Evolutionary conservation across 371 early-diverging fungal genomes (phyloP), one percentile per base, ranked within the genome.

Genomic region (Mortierella sp.): DNA sequence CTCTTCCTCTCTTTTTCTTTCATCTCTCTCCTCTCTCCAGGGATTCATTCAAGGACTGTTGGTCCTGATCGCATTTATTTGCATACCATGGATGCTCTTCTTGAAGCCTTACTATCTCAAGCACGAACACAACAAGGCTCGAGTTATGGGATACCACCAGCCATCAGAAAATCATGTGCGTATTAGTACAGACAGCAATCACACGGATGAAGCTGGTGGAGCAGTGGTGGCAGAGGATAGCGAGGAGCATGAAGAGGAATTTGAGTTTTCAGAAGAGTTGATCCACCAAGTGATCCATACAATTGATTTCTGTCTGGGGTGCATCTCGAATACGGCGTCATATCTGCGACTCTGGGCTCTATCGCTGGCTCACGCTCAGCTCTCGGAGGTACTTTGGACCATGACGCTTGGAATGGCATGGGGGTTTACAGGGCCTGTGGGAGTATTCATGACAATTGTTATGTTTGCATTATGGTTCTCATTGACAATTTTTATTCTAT

Each of bases 341-440:
- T 99, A 99, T 82, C 91, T 99, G 51, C 96, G 99, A 84, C 90
- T 99, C 55, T 99, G 99, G 99, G 99, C 99, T 42, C 89, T 99
- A 70, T 96, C 97, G 51, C 91, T 99, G 64, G 99, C 99, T 1
- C 99, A 99, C 82, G 97, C 99, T 29, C 99, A 99, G 87, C 87
- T 99, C 42, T 99, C 99, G 1, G 95, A 94, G 75, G 99, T 99
- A 10, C 86, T 99, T 54, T 99, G 98, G 97, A 90, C 92, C 29
- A 99, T 99, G 97, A 95, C 97, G 2, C 75, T 99, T 43, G 91
- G 88, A 64, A 89, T 87, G 54, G 88, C 90, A 42, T 89, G 95
- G 72, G 72, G 75, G 42, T 84, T 92, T 65, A 77, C 82, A 0
- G 90, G 89, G 7, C 61, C 81, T 0, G 49, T 89, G 26, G 89